Conservation (phyloP, 192 early-diverging fungal genomes). For the Backusella liffmaniae region DNA sequence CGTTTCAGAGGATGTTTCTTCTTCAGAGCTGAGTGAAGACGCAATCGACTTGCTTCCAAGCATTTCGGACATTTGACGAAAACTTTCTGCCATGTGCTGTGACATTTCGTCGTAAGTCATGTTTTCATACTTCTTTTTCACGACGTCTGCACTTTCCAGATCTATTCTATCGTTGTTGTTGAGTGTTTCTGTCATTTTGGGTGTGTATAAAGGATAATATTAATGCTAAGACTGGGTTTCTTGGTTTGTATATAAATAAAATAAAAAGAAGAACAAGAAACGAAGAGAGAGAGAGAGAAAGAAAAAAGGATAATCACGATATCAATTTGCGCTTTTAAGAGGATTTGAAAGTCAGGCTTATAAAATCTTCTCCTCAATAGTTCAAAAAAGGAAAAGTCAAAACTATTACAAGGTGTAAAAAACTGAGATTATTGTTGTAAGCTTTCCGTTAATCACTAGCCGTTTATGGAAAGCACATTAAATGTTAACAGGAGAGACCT, state of each 20-base stretch:
- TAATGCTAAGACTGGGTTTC: neutral
- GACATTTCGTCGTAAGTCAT: constrained; percentile 39
- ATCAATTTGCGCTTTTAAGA: constrained; percentile 10
- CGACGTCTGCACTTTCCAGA: constrained; percentile 1
- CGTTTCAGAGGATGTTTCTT: neutral
- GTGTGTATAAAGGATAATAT: neutral
- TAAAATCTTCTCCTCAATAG: neutral
- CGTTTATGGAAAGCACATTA: neutral
- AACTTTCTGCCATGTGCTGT: constrained; percentile 31
- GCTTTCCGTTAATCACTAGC: neutral
- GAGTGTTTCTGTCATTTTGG: neutral
- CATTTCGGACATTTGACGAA: constrained; percentile 31
- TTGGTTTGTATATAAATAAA: neutral
- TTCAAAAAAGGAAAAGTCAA: constrained; percentile 4
- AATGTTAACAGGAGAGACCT: neutral
- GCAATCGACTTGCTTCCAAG: constrained; percentile 2
- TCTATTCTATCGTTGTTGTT: neutral
- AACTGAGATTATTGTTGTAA: neutral
- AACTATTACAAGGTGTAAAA: neutral
- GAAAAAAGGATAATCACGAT: neutral
- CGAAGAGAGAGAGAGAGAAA: neutral
- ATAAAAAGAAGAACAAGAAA: constrained; percentile 1
- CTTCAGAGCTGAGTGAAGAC: neutral
- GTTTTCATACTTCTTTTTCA: constrained; percentile 30
- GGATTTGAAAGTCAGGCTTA: constrained; percentile 4